Evolutionary conservation across 202 grass and related monocot genomes (phyloP).

Genomic region (Setaria italica): DNA sequence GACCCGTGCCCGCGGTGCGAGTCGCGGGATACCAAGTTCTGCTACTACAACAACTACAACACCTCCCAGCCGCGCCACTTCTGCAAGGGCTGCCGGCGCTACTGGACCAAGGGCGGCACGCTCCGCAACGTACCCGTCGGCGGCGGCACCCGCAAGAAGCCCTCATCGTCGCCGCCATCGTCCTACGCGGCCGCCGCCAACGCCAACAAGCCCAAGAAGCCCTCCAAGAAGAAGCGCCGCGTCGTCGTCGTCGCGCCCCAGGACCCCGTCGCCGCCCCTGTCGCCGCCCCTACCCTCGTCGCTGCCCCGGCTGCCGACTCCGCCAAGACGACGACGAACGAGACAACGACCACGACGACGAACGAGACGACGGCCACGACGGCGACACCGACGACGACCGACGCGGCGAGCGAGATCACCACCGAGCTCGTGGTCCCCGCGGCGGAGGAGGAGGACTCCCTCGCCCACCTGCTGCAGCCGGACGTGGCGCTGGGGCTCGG

Average conservation of each 20-base stretch:
- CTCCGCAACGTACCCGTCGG: slow-evolving; percentile 75
- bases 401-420: slow-evolving; percentile 47
- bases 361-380: not conserved
- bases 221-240: slow-evolving; percentile 50
- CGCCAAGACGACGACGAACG: not conserved
- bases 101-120: slow-evolving; percentile 77
- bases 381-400: not conserved
- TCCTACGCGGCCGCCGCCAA: not conserved
- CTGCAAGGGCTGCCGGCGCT: slow-evolving; percentile 78
- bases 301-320: not conserved
- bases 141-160: slow-evolving; percentile 62
- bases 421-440: slow-evolving; percentile 31
- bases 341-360: not conserved
- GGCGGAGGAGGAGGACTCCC: slow-evolving; percentile 32
- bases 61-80: slow-evolving; percentile 70
- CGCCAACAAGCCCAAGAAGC: slow-evolving; percentile 35
- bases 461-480: slow-evolving; percentile 45
- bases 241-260: not conserved
- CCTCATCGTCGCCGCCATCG: not conserved
- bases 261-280: not conserved
- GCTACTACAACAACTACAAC: slow-evolving; percentile 97
- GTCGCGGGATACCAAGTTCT: slow-evolving; percentile 83
- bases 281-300: not conserved
- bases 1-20: slow-evolving; percentile 64
- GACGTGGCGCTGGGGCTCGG: slow-evolving; percentile 41